Evolutionary conservation across 2,329 filamentous ascomycete species (phyloP), one percentile per base, ranked within the genome.

Genomic region (Penicillium nordicum): DNA sequence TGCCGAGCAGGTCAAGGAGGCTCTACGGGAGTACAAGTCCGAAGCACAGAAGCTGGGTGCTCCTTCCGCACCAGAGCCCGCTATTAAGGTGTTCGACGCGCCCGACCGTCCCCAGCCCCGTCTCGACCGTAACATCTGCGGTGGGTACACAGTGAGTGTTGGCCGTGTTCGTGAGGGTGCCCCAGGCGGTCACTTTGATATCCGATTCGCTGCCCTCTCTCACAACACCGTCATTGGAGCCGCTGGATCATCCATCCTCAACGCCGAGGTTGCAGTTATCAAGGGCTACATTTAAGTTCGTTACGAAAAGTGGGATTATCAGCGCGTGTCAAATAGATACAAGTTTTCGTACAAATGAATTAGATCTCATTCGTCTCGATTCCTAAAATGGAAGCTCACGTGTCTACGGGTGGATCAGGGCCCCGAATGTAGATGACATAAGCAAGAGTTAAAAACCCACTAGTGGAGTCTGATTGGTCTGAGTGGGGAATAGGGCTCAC

Each of bases 181-280:
- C 66, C 65, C 73, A 42, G 89, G 87, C 61, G 90, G 90, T 21
- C 88, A 96, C 63, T 97, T 97, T 69, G 94, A 97, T 71, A 84
- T 97, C 72, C 92, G 95, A 74, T 97, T 97, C 75, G 92, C 94
- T 60, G 91, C 92, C 25, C 79, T 97, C 65, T 96, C 90, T 71
- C 94, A 97, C 70, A 90, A 90, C 70, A 89, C 93, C 59, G 89
- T 99, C 54, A 93, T 99, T 72, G 93, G 93, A 63, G 94, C 94
- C 32, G 92, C 93, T n/a, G 94, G 94, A 11, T 95, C 91, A 2
- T 96, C 90, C 32, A 96, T 97, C 76, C 76, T 97, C 66, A 97
- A 97, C 69, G 92, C 92, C 29, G 93, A 97, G 75, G 91, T 92
- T 29, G 91, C 92, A 25, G 87, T 96, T 11, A 83, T 97, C 63